A percentile compares a stretch with the other conserved stretches of the same genome.
Evolutionary conservation across 164 flowering plant species (phyloP).

Genomic region (Paratinospora sagittata): DNA sequence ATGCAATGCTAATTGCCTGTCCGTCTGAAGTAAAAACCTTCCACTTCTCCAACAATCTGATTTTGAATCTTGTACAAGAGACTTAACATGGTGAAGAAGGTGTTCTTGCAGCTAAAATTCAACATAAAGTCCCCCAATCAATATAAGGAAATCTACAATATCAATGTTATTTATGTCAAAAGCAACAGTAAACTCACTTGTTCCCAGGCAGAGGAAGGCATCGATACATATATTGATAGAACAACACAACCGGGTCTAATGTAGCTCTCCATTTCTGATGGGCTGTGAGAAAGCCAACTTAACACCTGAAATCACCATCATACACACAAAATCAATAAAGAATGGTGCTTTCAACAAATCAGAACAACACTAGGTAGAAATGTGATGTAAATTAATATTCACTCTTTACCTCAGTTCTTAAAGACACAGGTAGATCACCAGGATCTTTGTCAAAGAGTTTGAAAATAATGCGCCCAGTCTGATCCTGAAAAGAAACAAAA

Average conservation of each 20-base stretch:
- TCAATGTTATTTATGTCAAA: slow-evolving; percentile 17
- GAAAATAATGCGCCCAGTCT: slow-evolving; percentile 68
- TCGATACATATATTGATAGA: slow-evolving; percentile 58
- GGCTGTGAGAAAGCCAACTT: slow-evolving; percentile 83
- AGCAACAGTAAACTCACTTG: slow-evolving; percentile 45
- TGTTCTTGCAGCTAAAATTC: slow-evolving; percentile 53
- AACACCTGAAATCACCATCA: slow-evolving; percentile 43
- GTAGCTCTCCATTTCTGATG: slow-evolving; percentile 91
- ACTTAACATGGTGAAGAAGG: slow-evolving; percentile 40
- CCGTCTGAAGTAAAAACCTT: slow-evolving; percentile 61
- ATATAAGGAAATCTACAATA: slow-evolving; percentile 21
- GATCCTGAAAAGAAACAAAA: slow-evolving; percentile 39
- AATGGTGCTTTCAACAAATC: no score
- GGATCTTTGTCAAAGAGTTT: slow-evolving; percentile 93
- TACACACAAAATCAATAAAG: no score
- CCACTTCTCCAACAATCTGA: slow-evolving; percentile 73
- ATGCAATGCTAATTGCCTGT: slow-evolving; percentile 57
- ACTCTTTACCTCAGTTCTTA: slow-evolving; percentile 50
- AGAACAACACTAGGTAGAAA: no score
- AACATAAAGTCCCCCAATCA: slow-evolving; percentile 12
- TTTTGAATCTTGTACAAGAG: slow-evolving; percentile 41
- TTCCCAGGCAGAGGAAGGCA: slow-evolving; percentile 71
- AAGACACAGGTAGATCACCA: slow-evolving; percentile 57
- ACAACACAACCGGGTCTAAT: slow-evolving; percentile 95
- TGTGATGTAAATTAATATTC: neutral